Conservation (phyloP, 805 yeast genomes). For the Saccharomyces eubayanus region DNA sequence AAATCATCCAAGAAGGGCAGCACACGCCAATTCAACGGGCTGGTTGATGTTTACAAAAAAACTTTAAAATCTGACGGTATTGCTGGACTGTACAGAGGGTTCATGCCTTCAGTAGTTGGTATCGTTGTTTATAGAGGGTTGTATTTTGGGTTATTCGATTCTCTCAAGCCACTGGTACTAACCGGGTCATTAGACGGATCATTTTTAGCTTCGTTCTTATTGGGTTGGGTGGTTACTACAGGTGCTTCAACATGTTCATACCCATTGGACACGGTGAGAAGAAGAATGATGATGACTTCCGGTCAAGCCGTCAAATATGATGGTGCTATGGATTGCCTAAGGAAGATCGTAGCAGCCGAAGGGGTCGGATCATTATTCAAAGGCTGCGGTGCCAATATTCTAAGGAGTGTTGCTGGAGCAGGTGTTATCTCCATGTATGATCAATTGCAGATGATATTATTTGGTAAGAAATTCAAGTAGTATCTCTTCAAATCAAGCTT, state of each 20-base stretch:
- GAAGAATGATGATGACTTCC: conserved; percentile 99
- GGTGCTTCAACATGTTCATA: conserved; percentile 95
- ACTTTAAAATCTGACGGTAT: conserved; percentile 87
- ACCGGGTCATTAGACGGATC: conserved; percentile 85
- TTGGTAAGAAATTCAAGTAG: conserved; percentile 83
- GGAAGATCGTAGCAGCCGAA: conserved; percentile 80
- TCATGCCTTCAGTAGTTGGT: conserved; percentile 92
- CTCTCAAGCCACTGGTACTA: conserved; percentile 83
- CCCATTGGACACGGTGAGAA: conserved; percentile 95
- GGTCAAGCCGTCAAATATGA: conserved; percentile 92
- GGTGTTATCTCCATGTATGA: conserved; percentile 95
- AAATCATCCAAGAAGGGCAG: conserved; percentile 71
- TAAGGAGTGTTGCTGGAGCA: conserved; percentile 98
- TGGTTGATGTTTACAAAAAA: conserved; percentile 87
- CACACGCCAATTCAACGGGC: conserved; percentile 89
- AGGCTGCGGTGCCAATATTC: conserved; percentile 97
- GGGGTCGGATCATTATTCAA: conserved; percentile 85
- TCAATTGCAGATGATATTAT: conserved; percentile 81
- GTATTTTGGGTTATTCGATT: conserved; percentile 91
- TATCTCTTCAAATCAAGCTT: no score
- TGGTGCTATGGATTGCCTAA: conserved; percentile 86
- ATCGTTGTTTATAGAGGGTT: conserved; percentile 94
- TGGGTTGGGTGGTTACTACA: conserved; percentile 93
- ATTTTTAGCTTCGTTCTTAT: conserved; percentile 84
- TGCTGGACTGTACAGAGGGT: conserved; percentile 96